Evolutionary conservation across 208 protist species (phyloP), one percentile per base, ranked within the genome.

Genomic region (Acanthamoeba culbertsoni): DNA sequence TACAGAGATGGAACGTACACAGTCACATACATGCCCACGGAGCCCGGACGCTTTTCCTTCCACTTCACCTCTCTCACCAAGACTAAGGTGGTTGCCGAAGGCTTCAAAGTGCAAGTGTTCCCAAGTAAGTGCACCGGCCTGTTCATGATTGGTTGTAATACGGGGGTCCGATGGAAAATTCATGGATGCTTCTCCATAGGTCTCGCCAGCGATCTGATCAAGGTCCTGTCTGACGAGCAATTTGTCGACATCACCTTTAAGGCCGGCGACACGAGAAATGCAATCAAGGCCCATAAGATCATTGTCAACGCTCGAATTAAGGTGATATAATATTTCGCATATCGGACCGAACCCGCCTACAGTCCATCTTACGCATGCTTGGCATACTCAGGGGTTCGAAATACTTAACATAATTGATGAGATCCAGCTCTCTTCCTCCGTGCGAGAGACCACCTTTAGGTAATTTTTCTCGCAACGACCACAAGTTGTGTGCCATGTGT

Each of bases 61-160:
- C 86, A 92, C 48, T 92, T 92, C n/a, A 26, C 35, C 2, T 77
- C 86, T 5, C 43, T 92, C 20, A 92, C 43, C 59, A 77, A 59
- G 63, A 77, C 86, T n/a, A 92, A 77, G 48, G 86, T 92, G 26
- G 82, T 89, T 16, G 82, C 82, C 31, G 82, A 89, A 35, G 82
- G 82, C 82, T 89, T 89, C 33, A 63, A 28, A 0, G 82, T 89
- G 7, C 82, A 89, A 65, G 82, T 89, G 16, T 59, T 68, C 16
- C 82, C 82, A n/a, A 89, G 82, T 88, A 88, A 26, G 79, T 20
- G 4, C n/a, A n/a, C 55, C 55, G n/a, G n/a, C n/a, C n/a, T n/a
- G n/a, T n/a, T n/a, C n/a, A n/a, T n/a, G n/a, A n/a, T n/a, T n/a
- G n/a, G n/a, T n/a, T n/a, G n/a, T n/a, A n/a, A n/a, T n/a, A n/a